Evolutionary conservation across 352 stramenopile species (phyloP), one percentile per base, ranked within the genome.

Genomic region (Phytophthora sp.): DNA sequence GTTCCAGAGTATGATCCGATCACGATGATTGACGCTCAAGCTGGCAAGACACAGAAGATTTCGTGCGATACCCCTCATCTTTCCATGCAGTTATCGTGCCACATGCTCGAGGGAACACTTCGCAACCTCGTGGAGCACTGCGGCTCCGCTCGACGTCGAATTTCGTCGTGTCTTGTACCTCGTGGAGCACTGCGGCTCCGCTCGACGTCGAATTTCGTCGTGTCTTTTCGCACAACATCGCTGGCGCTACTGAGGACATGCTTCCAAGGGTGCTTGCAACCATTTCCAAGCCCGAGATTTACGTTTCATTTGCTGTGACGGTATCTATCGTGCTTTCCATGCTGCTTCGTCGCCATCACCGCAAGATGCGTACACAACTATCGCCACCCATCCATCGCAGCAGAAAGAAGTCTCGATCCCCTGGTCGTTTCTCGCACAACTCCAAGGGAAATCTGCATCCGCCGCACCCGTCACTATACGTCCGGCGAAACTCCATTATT

Each of bases 21-120:
- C 27, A 89, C 88, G 26, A 84, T 96, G 84, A 93, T 97, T 32
- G 89, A 97, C 55, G 82, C 78, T 3, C 84, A 97, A 69, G 85
- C 88, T 20, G 89, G 89, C 5, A 88, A 96, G 84, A 88, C 91
- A 15, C 89, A 97, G 54, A 95, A 91, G 41, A 95, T 97, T 46
- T 94, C 89, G 59, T 97, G 89, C 52, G 82, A 92, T 57, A 94
- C 89, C 4, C 81, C 84, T 0, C 84, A 94, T 39, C 59, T 96
- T 32, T 95, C 89, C 35, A 94, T 96, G 79, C 89, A 96, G 48
- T 69, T 96, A 13, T 94, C 84, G 12, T 97, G 89, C 60, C 89
- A 97, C 71, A 96, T 97, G 87, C 84, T 96, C n/a, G 87, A 96
- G 78, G 82, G 86, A 41, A 93, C 86, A 17, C 54, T 96, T 24